These are phyloP conservation scores for Phytophthora citricola DNA, from an alignment of 352 stramenopile genomes.

Conservation along the genomic window DNA sequence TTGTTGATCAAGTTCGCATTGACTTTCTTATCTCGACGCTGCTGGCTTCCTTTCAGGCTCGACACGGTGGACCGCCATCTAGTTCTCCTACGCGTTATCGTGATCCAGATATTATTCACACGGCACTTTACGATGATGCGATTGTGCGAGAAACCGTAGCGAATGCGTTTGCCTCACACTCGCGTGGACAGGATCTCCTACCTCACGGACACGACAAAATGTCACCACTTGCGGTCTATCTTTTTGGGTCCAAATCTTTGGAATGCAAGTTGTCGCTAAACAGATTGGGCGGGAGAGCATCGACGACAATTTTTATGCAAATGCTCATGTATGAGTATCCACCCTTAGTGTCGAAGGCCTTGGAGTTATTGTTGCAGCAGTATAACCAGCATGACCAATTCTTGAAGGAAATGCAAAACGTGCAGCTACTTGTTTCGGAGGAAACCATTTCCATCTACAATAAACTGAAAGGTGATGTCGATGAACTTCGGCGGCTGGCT, in stretches of 20 bases:
- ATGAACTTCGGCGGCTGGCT: conserved; percentile 61
- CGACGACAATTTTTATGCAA: conserved; percentile 75
- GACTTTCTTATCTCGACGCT: conserved; percentile 75
- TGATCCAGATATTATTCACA: conserved; percentile 36
- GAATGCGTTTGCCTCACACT: conserved; percentile 10
- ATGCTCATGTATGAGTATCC: conserved; percentile 86
- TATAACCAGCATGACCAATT: conserved; percentile 80
- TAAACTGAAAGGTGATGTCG: conserved; percentile 71
- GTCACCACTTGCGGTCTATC: conserved; percentile 54
- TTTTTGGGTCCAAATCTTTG: conserved; percentile 54
- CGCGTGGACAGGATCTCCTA: conserved; percentile 30
- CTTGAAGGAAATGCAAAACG: conserved; percentile 65
- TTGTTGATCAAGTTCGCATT: conserved; percentile 64
- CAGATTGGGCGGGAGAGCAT: conserved; percentile 43
- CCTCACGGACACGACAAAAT: conserved; percentile 43
- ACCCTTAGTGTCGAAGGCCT: conserved; percentile 70
- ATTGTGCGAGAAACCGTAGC: conserved; percentile 28
- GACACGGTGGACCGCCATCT: conserved; percentile 34
- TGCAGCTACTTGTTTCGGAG: conserved; percentile 65
- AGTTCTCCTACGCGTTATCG: conserved; percentile 20
- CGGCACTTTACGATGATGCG: conserved; percentile 34
- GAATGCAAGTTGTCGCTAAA: conserved; percentile 71
- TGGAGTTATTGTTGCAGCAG: conserved; percentile 75
- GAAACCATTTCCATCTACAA: conserved; percentile 75
- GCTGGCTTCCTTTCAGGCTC: conserved; percentile 49